Base-by-base conservation (phyloP, 129 eudicot genomes). In the Lactuca sativa region DNA sequence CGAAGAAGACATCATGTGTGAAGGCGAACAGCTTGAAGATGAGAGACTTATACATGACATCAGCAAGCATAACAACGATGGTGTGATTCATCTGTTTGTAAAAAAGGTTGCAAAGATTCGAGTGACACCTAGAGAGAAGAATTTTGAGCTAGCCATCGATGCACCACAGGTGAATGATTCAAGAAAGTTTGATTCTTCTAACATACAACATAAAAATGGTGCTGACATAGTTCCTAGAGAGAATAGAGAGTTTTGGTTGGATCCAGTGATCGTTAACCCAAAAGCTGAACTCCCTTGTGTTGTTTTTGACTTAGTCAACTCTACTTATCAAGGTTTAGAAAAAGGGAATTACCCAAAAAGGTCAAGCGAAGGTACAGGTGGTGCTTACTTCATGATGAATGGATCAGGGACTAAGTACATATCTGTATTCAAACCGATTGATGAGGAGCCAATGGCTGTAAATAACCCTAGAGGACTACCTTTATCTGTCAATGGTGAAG, bases 381-480 rank as follows among this genome's bases (percentile, higher is more conserved):
- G 96, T 17, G 82, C 85, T 0, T 89, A 89, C 58, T 78, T 89
- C 14, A 89, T 89, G 92, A 77, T 41, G 68, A 81, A 89, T 65
- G 72, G 81, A 11, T 61, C 75, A 2, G 89, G 89, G 64, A 56
- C 13, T 2, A 84, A 89, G 74, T 83, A 78, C 75, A 30, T 83
- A 10, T 83, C 96, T 9, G 92, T 89, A 17, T 89, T 89, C 55
- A 88, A 86, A 82, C 96, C 96, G 3, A 77, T 79, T 5, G 96
- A 89, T 72, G 92, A 89, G 71, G 96, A 89, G 68, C 96, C 96
- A 18, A 72, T 83, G 87, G 96, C 96, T 44, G 56, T 68, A 66
- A 88, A 88, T 49, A 88, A 85, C 73, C 95, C 95, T 10, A 81
- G 76, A 53, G 88, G 85, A 31, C 70, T 88, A 70, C 95, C 95